Evolutionary conservation across 345 rosid species (phyloP).

Genomic region (Leavenworthia alabamica): DNA sequence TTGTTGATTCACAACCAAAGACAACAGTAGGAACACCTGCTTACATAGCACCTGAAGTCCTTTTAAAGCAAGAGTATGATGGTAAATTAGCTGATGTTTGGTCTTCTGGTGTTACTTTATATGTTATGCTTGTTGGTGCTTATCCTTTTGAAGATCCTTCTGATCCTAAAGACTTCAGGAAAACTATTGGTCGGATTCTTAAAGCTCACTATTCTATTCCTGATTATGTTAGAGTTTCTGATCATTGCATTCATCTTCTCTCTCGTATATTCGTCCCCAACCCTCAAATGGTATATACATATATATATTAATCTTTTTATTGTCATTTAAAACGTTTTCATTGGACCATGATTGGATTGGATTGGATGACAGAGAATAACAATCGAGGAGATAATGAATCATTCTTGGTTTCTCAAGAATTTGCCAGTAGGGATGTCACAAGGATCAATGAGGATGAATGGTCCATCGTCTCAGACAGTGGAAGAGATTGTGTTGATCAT

Average conservation of each 20-base stretch:
- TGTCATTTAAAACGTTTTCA: neutral
- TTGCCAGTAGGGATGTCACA: constrained; percentile 53
- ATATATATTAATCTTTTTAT: neutral
- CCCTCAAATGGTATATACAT: constrained; percentile 44
- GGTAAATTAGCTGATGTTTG: constrained; percentile 65
- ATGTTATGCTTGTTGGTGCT: constrained; percentile 60
- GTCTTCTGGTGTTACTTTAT: constrained; percentile 60
- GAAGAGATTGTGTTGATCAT: constrained; percentile 49
- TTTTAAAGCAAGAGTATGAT: constrained; percentile 50
- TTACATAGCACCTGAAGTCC: constrained; percentile 65
- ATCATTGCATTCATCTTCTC: constrained; percentile 48
- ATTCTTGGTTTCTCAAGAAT: constrained; percentile 68
- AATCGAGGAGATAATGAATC: constrained; percentile 39
- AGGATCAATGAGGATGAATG: constrained; percentile 48
- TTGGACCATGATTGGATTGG: neutral
- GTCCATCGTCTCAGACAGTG: constrained; percentile 51
- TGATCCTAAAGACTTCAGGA: constrained; percentile 49
- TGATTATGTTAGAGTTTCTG: constrained; percentile 54
- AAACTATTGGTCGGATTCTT: constrained; percentile 42
- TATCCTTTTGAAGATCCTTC: constrained; percentile 57
- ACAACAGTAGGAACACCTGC: constrained; percentile 72
- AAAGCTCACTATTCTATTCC: constrained; percentile 51
- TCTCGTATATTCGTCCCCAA: constrained; percentile 52
- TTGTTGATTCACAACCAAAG: constrained; percentile 74
- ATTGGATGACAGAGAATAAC: constrained; percentile 17